phyloP scores from a whole-genome alignment of 2,329 filamentous ascomycete species.

The Coleophoma crateriformis region DNA sequence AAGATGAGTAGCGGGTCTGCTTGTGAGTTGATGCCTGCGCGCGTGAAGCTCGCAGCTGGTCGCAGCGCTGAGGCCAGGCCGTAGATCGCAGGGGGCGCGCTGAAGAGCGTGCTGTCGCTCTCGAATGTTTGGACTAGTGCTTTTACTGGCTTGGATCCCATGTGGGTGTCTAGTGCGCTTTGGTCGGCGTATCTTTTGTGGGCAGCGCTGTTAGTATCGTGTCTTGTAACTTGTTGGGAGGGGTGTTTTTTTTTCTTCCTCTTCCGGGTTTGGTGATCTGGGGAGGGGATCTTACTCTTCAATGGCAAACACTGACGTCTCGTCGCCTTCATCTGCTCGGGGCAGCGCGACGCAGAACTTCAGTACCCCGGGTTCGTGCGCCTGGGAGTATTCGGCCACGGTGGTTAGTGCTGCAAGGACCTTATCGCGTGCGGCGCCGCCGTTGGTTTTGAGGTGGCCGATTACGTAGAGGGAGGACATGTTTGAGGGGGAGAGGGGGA shows the following conservation, averaged over 20 bases:
- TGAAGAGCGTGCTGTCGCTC: not conserved
- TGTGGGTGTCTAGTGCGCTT: not conserved
- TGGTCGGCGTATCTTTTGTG: not conserved
- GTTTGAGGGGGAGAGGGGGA: not conserved
- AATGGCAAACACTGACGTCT: constrained; percentile 1
- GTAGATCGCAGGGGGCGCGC: not conserved
- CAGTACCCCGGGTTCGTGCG: not conserved
- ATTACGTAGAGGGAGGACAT: not conserved
- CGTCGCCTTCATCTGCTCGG: not conserved
- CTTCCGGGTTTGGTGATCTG: no score
- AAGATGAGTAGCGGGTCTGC: not conserved
- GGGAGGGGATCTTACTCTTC: not conserved
- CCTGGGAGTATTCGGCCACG: not conserved
- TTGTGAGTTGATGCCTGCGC: not conserved
- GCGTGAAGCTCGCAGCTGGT: not conserved
- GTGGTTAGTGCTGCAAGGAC: not conserved
- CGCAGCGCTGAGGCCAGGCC: not conserved
- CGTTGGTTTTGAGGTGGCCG: not conserved
- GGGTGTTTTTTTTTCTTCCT: not conserved
- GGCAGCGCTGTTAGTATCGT: not conserved
- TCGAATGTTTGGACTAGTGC: not conserved
- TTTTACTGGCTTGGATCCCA: not conserved
- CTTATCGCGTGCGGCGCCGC: not conserved
- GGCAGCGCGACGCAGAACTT: not conserved
- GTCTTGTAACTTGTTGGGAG: not conserved